phyloP scores from a whole-genome alignment of 2,329 filamentous ascomycete species.

The Tolypocladium paradoxum region DNA sequence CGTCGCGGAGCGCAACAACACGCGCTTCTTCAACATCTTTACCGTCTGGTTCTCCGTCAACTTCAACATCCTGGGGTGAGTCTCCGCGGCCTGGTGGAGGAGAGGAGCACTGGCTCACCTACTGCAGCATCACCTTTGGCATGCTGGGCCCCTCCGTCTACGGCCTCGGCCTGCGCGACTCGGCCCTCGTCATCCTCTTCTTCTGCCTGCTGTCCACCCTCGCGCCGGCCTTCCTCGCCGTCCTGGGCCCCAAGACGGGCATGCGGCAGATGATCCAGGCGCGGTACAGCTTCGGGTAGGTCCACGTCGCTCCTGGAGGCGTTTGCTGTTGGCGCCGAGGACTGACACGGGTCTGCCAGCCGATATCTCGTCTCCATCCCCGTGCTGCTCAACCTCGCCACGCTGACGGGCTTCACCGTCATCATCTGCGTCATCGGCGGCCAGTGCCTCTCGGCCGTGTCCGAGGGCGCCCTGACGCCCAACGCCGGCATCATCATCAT shows the following conservation, averaged over 20 bases:
- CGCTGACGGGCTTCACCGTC: constrained; percentile 51
- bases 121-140: constrained; percentile 46
- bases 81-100: not conserved
- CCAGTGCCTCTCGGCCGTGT: constrained; percentile 44
- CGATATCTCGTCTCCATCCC: constrained; percentile 48
- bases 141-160: constrained; percentile 48
- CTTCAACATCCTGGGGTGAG: constrained; percentile 33
- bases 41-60: constrained; percentile 39
- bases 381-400: constrained; percentile 51
- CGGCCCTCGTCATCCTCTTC: constrained; percentile 50
- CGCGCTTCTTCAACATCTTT: constrained; percentile 32
- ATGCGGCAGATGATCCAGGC: constrained; percentile 58
- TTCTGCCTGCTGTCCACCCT: constrained; percentile 45
- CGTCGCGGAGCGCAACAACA: constrained; percentile 27
- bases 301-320: not conserved
- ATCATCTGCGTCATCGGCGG: constrained; percentile 52
- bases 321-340: too few relatives aligned
- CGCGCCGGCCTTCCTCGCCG: constrained; percentile 45
- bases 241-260: constrained; percentile 49
- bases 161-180: constrained; percentile 44
- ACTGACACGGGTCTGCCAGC: constrained; percentile 13
- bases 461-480: constrained; percentile 34
- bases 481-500: constrained; percentile 52
- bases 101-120: not conserved
- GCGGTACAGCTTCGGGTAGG: constrained; percentile 49